phyloP scores from a whole-genome alignment of 2,329 filamentous ascomycete species.

The Penicillium sp. region DNA sequence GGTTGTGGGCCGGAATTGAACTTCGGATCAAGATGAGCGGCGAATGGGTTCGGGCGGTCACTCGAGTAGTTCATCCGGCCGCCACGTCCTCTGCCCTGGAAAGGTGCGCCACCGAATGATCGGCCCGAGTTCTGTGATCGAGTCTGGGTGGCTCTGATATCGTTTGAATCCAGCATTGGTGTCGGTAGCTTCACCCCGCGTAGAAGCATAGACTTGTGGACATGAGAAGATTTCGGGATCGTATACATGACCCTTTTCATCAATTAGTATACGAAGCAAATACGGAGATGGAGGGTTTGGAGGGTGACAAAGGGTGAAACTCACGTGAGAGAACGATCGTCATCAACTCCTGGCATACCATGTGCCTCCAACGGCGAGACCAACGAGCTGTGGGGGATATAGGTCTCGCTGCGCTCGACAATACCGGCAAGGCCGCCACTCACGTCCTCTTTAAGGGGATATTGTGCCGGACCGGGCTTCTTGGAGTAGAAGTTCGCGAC shows the following conservation, averaged over 20 bases:
- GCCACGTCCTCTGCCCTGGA: conserved; percentile 48
- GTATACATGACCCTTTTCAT: conserved; percentile 73
- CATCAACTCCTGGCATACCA: conserved; percentile 72
- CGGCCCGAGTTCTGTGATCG: conserved; percentile 66
- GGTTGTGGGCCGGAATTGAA: conserved; percentile 35
- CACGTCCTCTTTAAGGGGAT: conserved; percentile 69
- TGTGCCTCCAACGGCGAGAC: conserved; percentile 71
- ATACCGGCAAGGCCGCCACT: conserved; percentile 77
- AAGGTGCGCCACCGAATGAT: conserved; percentile 65
- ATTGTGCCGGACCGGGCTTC: conserved; percentile 64
- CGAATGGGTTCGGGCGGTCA: conserved; percentile 45
- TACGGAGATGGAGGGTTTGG: neutral
- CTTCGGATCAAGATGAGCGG: conserved; percentile 46
- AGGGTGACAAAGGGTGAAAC: conserved; percentile 34
- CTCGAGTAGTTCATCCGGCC: conserved; percentile 55
- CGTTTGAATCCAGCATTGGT: conserved; percentile 69
- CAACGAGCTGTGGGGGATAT: conserved; percentile 80
- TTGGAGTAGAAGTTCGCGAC: conserved; percentile 88
- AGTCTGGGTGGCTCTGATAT: conserved; percentile 69
- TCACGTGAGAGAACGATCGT: conserved; percentile 82
- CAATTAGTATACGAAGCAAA: conserved; percentile 21
- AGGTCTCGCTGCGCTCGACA: conserved; percentile 76
- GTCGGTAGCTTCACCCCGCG: conserved; percentile 73
- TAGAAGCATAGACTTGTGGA: conserved; percentile 92
- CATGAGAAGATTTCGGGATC: conserved; percentile 67